These are phyloP conservation scores for Fraxinus ornus DNA, from an alignment of 305 asterid species.

Conservation along the genomic window DNA sequence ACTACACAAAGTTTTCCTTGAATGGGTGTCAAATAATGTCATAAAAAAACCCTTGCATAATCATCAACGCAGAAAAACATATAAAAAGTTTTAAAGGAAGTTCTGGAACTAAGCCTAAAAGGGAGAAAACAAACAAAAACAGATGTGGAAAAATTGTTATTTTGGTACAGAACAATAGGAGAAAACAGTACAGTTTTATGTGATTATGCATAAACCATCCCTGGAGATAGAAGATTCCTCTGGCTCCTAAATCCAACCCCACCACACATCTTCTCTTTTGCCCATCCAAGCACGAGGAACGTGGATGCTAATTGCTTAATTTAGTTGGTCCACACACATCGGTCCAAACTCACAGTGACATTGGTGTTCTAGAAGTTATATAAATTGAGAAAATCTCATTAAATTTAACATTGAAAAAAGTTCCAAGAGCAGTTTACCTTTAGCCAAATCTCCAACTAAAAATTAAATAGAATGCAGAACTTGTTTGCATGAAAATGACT, in stretches of 20 bases:
- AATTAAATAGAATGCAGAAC: background rate
- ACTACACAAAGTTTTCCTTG: conserved; percentile 25
- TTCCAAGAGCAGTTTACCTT: background rate
- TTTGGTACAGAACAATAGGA: background rate
- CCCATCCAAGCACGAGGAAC: background rate
- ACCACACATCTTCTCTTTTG: background rate
- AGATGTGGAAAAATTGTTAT: background rate
- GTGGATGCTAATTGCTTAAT: background rate
- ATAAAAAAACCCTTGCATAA: conserved; percentile 13
- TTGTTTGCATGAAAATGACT: background rate
- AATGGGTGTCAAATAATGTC: conserved; percentile 45
- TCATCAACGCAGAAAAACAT: background rate
- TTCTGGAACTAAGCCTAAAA: background rate
- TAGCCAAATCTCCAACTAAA: background rate
- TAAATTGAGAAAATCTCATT: background rate
- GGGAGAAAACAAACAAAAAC: background rate
- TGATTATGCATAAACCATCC: background rate
- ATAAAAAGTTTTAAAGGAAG: background rate
- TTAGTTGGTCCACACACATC: background rate
- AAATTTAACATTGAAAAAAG: background rate
- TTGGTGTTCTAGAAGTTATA: background rate
- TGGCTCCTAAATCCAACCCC: background rate
- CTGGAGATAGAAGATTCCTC: background rate
- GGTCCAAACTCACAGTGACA: background rate
- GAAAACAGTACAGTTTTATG: background rate